phyloP scores from a whole-genome alignment of 1,139 yeast genomes.

The Pichia norvegensis region DNA sequence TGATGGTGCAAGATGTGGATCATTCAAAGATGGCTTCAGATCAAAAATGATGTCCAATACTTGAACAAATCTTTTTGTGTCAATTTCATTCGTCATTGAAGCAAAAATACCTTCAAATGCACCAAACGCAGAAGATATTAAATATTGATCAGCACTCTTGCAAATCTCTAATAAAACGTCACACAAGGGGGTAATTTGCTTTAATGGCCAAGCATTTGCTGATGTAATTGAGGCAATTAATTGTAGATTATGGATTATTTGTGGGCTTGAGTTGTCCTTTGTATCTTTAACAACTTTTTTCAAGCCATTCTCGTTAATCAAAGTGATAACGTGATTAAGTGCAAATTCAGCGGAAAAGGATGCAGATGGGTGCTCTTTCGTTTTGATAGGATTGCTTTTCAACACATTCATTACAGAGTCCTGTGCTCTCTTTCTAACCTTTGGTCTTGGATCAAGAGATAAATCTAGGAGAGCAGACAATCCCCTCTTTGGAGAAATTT shows the following conservation, averaged over 20 bases:
- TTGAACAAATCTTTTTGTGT: slow-evolving; percentile 51
- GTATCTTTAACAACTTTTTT: slow-evolving; percentile 9
- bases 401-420: slow-evolving; percentile 68
- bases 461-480: slow-evolving; percentile 72
- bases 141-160: slow-evolving; percentile 74
- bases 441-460: slow-evolving; percentile 84
- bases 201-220: slow-evolving; percentile 76
- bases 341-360: slow-evolving; percentile 62
- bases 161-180: slow-evolving; percentile 69
- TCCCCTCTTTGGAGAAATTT: slow-evolving; percentile 75
- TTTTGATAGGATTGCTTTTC: slow-evolving; percentile 56
- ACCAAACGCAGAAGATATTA: slow-evolving; percentile 72
- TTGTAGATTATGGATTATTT: slow-evolving; percentile 70
- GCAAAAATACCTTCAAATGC: slow-evolving; percentile 82
- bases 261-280: slow-evolving; percentile 37
- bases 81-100: slow-evolving; percentile 59
- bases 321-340: slow-evolving; percentile 43
- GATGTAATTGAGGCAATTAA: slow-evolving; percentile 60
- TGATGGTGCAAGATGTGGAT: slow-evolving; percentile 79
- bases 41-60: slow-evolving; percentile 69
- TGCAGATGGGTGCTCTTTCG: slow-evolving; percentile 70
- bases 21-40: slow-evolving; percentile 73
- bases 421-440: slow-evolving; percentile 90
- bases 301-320: slow-evolving; percentile 34
- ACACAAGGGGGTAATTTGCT: slow-evolving; percentile 63